Base-by-base conservation (phyloP, 2,329 filamentous ascomycete species). In the Nemania sp. region DNA sequence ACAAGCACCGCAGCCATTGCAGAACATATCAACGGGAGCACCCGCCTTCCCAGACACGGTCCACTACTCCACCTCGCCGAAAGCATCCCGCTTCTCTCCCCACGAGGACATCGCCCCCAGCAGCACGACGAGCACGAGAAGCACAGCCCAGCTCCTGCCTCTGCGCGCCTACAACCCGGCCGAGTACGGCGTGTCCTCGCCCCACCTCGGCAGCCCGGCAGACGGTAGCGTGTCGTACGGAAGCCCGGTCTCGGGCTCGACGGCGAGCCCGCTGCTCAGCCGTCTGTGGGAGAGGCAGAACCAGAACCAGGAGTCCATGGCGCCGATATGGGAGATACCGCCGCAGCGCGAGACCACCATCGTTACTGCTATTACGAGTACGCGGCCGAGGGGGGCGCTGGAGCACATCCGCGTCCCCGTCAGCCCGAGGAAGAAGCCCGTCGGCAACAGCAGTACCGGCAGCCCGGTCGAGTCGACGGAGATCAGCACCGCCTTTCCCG, bases 141-240 rank as follows among this genome's bases (percentile, higher is more conserved):
- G 70, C 60, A 73, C 71, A 1, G 54, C 69, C 0, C 69, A 72
- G n/a, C 68, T 73, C n/a, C 54, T 73, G 18, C 71, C 71, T 2
- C 49, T 73, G n/a, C 67, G 66, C 7, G 65, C 70, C 1, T 74
- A 74, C 42, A 72, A 73, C 40, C 72, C 72, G 3, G 69, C 70
- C 20, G 72, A 74, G 25, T 73, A 72, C 52, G 67, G 63, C 17
- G 47, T 67, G 46, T 54, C 64, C 32, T 68, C 66, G 20, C 66
- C 67, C 34, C 62, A 66, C 13, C 57, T 60, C 12, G 61, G 65
- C 35, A 50, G 32, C 35, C 43, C 43, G 2, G 55, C 56, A 18
- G 59, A 65, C 10, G 63, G 59, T 12, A 5, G 5, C 18, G 9
- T 11, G 20, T 63, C 61, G 3, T 74, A 68, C 21, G 61, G 56